phyloP scores from a whole-genome alignment of 139 green algal species.

The Tetradesmus lagerheimii region DNA sequence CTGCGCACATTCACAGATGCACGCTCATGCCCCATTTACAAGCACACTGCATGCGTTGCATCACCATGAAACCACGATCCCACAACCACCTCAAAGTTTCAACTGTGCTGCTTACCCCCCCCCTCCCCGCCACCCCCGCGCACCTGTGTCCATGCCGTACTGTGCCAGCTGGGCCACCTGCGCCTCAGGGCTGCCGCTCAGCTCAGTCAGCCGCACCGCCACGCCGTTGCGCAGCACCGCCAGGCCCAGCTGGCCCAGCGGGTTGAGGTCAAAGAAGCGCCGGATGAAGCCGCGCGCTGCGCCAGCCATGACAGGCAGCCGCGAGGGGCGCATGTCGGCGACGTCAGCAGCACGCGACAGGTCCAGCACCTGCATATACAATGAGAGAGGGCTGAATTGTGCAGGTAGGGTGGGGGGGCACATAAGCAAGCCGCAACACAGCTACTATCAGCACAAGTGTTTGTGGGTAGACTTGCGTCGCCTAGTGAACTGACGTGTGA shows the following conservation, averaged over 20 bases:
- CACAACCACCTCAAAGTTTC: too few species aligned
- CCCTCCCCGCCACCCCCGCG: neutral
- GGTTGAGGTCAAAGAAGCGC: conserved; percentile 97
- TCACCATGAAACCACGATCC: neutral
- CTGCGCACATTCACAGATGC: too few species aligned
- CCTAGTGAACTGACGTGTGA: too few species aligned
- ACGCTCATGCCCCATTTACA: neutral
- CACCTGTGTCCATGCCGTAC: conserved; percentile 44
- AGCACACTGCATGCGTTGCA: neutral
- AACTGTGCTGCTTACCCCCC: neutral
- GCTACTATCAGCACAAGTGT: neutral
- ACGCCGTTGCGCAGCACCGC: conserved; percentile 87
- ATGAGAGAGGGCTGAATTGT: too few species aligned
- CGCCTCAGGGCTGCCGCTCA: conserved; percentile 76
- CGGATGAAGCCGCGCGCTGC: conserved; percentile 81
- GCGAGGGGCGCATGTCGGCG: conserved; percentile 86
- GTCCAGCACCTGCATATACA: conserved; percentile 86
- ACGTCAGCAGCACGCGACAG: conserved; percentile 78
- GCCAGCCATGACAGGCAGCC: conserved; percentile 75
- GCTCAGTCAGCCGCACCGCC: conserved; percentile 80
- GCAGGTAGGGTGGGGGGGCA: neutral
- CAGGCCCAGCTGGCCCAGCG: conserved; percentile 91
- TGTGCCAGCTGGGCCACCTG: conserved; percentile 69
- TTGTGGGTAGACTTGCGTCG: neutral
- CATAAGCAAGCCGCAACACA: neutral